These are phyloP conservation scores for Scortechinia acanthostroma DNA, from an alignment of 2,329 filamentous ascomycete species.

Conservation along the genomic window DNA sequence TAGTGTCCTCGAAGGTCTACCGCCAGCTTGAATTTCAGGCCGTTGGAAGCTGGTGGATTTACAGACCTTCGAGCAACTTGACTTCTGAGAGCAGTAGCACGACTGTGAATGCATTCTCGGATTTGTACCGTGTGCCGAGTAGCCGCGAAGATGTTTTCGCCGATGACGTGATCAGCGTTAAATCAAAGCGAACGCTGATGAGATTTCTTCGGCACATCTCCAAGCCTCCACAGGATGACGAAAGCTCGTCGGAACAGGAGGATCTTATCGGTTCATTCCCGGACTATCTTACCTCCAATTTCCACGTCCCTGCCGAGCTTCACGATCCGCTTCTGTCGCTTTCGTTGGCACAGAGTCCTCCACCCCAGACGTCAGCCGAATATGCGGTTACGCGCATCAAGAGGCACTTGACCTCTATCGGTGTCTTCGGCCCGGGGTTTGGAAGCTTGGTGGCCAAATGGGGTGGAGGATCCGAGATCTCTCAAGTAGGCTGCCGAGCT, in stretches of 20 bases:
- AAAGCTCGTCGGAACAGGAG: slow-evolving; percentile 32
- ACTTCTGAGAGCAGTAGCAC: slow-evolving; percentile 9
- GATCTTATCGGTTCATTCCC: slow-evolving; percentile 50
- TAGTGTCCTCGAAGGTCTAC: slow-evolving; percentile 85
- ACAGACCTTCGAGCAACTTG: slow-evolving; percentile 25
- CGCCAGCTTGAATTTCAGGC: slow-evolving; percentile 88
- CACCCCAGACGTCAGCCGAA: slow-evolving; percentile 46
- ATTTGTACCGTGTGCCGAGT: slow-evolving; percentile 70
- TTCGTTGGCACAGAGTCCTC: slow-evolving; percentile 62
- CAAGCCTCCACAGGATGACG: slow-evolving; percentile 47
- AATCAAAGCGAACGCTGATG: slow-evolving; percentile 81
- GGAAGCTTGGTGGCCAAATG: slow-evolving; percentile 87
- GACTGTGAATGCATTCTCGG: slow-evolving; percentile 15
- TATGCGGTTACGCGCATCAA: slow-evolving; percentile 69
- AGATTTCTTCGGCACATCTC: slow-evolving; percentile 86
- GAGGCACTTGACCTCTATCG: slow-evolving; percentile 78
- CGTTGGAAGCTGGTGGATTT: slow-evolving; percentile 86
- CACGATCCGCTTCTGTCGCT: slow-evolving; percentile 59
- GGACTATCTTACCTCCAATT: slow-evolving; percentile 50
- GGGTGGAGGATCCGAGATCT: slow-evolving; percentile 81
- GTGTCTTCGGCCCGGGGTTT: slow-evolving; percentile 81
- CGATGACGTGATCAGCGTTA: slow-evolving; percentile 67
- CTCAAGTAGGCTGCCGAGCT: slow-evolving; percentile 84
- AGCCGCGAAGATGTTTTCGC: slow-evolving; percentile 88
- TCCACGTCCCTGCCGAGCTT: slow-evolving; percentile 62